Evolutionary conservation across 2,329 filamentous ascomycete species (phyloP), one percentile per base, ranked within the genome.

Genomic region (Hypoxylon sp.): DNA sequence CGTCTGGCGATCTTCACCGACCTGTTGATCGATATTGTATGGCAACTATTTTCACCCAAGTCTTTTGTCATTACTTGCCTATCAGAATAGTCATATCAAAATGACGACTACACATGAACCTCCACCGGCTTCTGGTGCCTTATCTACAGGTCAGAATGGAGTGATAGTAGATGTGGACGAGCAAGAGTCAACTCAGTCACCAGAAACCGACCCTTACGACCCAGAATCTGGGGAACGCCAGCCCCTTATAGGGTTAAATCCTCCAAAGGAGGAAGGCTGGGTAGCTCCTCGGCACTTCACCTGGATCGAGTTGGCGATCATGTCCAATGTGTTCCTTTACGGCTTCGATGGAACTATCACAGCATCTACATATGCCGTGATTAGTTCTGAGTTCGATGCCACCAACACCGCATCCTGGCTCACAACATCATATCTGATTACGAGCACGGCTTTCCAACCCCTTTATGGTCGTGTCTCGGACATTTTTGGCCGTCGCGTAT

Each of bases 331-430:
- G 6, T 91, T 91, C 65, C 82, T 91, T 7, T 86, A 86, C 27
- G 88, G 88, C 2, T 93, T 93, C 72, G 91, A 94, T 77, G 87
- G 89, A 2, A 94, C 91, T 0, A 85, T 94, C 62, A 94, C 91
- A 76, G 91, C 91, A 0, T 89, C 91, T 1, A 92, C 89, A 1
- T 92, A 94, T 76, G 90, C 90, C 2, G 88, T 92, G 59, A 92
- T 93, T 71, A 91, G 90, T 50, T 92, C 90, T n/a, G 87, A 92
- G 72, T 93, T 93, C 75, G 84, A 88, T 69, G 87, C 91, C 2
- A 90, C 90, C 10, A 92, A 93, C 75, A 88, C 89, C 10, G 91
- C 91, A 1, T 92, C 91, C 0, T 94, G 91, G 91, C 81, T 93
- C 22, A 92, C 90, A 0, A 94, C 91, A 0, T 88, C 90, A 0